Conservation (phyloP, 768 basidiomycete species). For the Leucocoprinus sp. region DNA sequence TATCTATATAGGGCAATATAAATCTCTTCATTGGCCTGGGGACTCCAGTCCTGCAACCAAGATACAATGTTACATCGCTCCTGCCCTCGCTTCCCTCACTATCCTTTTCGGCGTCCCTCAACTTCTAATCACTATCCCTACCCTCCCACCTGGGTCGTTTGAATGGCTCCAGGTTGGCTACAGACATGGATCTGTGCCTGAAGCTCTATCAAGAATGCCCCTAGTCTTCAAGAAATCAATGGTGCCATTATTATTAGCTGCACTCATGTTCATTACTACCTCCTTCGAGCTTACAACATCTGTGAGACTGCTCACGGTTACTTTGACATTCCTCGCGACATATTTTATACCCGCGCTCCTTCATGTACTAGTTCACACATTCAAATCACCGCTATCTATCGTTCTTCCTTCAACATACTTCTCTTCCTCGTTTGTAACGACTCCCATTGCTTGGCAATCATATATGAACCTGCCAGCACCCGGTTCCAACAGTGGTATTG, state of each 20-base stretch:
- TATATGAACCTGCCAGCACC: conserved; percentile 5
- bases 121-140: conserved; percentile 46
- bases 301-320: conserved; percentile 31
- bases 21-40: conserved; percentile 7
- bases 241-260: conserved; percentile 33
- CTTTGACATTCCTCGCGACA: conserved; percentile 43
- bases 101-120: conserved; percentile 55
- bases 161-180: background rate
- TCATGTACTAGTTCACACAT: conserved; percentile 78
- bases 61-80: conserved; percentile 26
- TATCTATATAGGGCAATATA: background rate
- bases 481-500: conserved; percentile 11
- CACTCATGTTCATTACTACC: conserved; percentile 34
- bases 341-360: conserved; percentile 68
- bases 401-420: conserved; percentile 44
- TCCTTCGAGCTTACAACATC: conserved; percentile 10
- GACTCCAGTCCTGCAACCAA: conserved; percentile 14
- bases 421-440: conserved; percentile 8
- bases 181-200: background rate
- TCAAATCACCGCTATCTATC: conserved; percentile 78
- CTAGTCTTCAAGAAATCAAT: conserved; percentile 25
- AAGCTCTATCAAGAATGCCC: background rate
- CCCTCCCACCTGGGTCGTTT: conserved; percentile 36
- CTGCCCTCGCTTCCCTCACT: conserved; percentile 38
- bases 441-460: background rate